Evolutionary conservation across 2,329 filamentous ascomycete genomes (phyloP).

Genomic region (Elsinoe perseae): DNA sequence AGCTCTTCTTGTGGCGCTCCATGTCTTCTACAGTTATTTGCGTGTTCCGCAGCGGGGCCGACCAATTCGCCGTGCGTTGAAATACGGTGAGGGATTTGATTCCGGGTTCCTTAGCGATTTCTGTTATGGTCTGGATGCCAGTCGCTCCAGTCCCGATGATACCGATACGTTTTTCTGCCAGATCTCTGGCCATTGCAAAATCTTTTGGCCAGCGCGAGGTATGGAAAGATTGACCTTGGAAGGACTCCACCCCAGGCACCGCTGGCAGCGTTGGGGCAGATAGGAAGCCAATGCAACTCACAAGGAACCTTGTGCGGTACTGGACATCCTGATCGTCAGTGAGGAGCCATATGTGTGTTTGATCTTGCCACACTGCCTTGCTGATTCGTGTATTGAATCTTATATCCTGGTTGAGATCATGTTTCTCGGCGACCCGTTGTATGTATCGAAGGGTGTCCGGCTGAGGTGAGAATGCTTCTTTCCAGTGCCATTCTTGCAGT

Average conservation of each 20-base stretch:
- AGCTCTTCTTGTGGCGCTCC: not conserved
- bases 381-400: constrained; percentile 36
- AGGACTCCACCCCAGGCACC: constrained; percentile 27
- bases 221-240: constrained; percentile 29
- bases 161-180: constrained; percentile 27
- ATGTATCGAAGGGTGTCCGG: constrained; percentile 46
- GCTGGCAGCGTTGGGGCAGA: constrained; percentile 27
- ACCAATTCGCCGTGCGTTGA: constrained; percentile 29
- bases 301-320: constrained; percentile 28
- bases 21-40: not conserved
- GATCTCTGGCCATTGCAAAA: constrained; percentile 14
- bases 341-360: constrained; percentile 30
- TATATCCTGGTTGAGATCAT: constrained; percentile 33
- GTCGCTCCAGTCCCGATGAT: constrained; percentile 29
- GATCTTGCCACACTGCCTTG: constrained; percentile 31
- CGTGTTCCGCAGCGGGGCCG: not conserved
- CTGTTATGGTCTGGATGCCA: constrained; percentile 22
- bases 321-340: constrained; percentile 28
- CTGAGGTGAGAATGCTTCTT: constrained; percentile 29
- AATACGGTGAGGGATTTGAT: constrained; percentile 20
- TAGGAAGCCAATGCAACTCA: constrained; percentile 36
- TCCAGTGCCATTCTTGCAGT: constrained; percentile 38
- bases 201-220: constrained; percentile 28
- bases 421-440: constrained; percentile 40
- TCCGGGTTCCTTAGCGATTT: constrained; percentile 22